Percentiles rank a stretch among this genome's conserved stretches.
Conservation (phyloP, 163 green algal species). For the Coccomyxa subellipsoidea region DNA sequence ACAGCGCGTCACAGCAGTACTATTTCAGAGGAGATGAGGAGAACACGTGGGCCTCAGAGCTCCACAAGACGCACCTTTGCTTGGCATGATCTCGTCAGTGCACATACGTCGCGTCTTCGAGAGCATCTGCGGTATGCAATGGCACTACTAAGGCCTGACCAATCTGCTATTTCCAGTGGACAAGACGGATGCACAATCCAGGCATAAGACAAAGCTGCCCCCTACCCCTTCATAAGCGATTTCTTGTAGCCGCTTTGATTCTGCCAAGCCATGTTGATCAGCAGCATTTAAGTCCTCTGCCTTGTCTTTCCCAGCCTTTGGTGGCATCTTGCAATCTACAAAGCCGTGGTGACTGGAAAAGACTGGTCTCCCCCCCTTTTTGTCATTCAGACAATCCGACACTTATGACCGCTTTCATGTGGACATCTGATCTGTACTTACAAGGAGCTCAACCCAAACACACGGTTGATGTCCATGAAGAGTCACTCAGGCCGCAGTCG, state of each 20-base stretch:
- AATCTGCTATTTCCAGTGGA: no score
- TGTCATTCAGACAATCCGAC: no score
- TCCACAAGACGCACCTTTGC: constrained; percentile 19
- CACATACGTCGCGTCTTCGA: constrained; percentile 29
- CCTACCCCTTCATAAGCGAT: not conserved
- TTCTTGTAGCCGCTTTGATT: not conserved
- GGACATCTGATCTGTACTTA: no score
- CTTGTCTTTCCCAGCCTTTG: not conserved
- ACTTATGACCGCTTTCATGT: no score
- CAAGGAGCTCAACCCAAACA: no score
- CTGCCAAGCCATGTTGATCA: not conserved
- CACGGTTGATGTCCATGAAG: no score
- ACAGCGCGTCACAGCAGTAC: no score
- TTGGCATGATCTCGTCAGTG: constrained; percentile 13
- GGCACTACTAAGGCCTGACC: no score
- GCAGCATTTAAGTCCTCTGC: not conserved
- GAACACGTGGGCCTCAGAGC: not conserved
- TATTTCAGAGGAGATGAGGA: not conserved
- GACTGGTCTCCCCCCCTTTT: not conserved
- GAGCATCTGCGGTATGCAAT: constrained; percentile 18
- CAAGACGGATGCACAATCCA: not conserved
- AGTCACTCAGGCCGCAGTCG: no score
- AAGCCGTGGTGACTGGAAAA: not conserved
- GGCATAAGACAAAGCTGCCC: not conserved
- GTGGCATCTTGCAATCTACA: constrained; percentile 6